Evolutionary conservation across 202 grass and related monocot genomes (phyloP).

Genomic region (Bolboschoenoplectus hybrid): DNA sequence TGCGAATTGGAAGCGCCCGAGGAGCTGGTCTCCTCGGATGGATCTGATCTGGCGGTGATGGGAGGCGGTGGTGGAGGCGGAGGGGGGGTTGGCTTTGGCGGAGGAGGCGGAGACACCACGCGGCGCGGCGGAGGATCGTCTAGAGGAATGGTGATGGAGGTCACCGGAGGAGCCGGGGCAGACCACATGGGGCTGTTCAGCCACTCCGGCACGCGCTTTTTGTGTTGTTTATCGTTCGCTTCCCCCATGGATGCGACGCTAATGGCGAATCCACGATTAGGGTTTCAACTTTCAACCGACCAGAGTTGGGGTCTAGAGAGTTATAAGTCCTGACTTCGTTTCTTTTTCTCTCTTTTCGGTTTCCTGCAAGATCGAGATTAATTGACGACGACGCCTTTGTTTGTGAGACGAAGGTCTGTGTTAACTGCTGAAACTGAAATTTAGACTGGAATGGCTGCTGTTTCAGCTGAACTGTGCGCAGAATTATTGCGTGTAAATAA

Average conservation of each 20-base stretch:
- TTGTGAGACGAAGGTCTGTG: too few species aligned
- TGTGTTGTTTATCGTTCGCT: constrained; percentile 45
- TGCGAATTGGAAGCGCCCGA: constrained; percentile 44
- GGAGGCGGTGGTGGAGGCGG: constrained; percentile 26
- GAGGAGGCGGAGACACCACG: constrained; percentile 39
- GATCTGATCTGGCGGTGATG: background rate
- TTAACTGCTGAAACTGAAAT: background rate
- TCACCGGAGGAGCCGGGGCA: constrained; percentile 39
- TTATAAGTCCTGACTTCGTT: background rate
- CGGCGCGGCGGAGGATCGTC: constrained; percentile 40
- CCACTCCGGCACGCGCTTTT: constrained; percentile 81
- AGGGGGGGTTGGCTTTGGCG: constrained; percentile 37
- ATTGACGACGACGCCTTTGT: background rate
- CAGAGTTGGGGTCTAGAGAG: background rate
- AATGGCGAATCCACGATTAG: background rate
- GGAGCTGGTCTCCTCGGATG: constrained; percentile 34
- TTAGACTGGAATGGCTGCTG: background rate
- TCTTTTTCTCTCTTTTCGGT: background rate
- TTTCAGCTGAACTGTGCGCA: too few species aligned
- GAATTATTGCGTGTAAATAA: too few species aligned
- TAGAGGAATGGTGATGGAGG: constrained; percentile 9
- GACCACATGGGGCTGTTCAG: constrained; percentile 96
- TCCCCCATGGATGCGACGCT: constrained; percentile 43
- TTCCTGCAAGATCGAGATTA: background rate
- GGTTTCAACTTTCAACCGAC: constrained; percentile 33